phyloP scores from a whole-genome alignment of 768 basidiomycete species.

The Auriscalpium orientale region DNA sequence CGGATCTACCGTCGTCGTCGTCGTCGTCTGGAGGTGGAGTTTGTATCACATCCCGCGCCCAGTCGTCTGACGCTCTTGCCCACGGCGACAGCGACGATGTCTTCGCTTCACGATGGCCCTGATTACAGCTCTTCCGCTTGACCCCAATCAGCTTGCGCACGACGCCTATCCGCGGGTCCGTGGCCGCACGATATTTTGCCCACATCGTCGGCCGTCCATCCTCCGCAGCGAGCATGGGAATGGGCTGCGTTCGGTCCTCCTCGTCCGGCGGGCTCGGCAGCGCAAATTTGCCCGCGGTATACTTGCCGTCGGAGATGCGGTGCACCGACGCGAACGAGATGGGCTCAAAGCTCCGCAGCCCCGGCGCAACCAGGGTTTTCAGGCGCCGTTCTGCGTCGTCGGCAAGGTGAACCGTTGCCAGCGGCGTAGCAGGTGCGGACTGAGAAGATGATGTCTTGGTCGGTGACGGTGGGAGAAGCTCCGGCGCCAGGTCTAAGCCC shows the following conservation, averaged over 20 bases:
- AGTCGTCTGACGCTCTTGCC: slow-evolving; percentile 40
- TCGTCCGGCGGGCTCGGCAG: slow-evolving; percentile 58
- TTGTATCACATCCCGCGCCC: slow-evolving; percentile 29
- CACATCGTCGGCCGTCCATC: slow-evolving; percentile 40
- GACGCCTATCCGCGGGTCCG: slow-evolving; percentile 67
- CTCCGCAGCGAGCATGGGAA: slow-evolving; percentile 15
- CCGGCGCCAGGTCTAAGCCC: slow-evolving; percentile 26
- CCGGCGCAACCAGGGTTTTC: slow-evolving; percentile 8
- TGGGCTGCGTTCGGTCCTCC: slow-evolving; percentile 16
- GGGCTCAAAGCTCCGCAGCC: slow-evolving; percentile 49
- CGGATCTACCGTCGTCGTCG: slow-evolving; percentile 31
- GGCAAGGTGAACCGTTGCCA: neutral
- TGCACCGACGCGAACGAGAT: slow-evolving; percentile 68
- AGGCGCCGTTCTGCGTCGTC: slow-evolving; percentile 18
- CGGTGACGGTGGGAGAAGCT: slow-evolving; percentile 44
- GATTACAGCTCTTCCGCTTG: slow-evolving; percentile 51
- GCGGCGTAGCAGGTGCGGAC: slow-evolving; percentile 8
- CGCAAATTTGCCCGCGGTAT: slow-evolving; percentile 64
- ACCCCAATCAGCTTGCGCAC: slow-evolving; percentile 61
- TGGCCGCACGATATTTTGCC: slow-evolving; percentile 46
- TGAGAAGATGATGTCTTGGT: slow-evolving; percentile 36
- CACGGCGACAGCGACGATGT: slow-evolving; percentile 29
- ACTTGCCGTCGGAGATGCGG: slow-evolving; percentile 63
- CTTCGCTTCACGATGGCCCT: slow-evolving; percentile 28
- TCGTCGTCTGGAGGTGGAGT: slow-evolving; percentile 24